phyloP scores from a whole-genome alignment of 169 alveolate species.

The Cyclospora cayetanensis region DNA sequence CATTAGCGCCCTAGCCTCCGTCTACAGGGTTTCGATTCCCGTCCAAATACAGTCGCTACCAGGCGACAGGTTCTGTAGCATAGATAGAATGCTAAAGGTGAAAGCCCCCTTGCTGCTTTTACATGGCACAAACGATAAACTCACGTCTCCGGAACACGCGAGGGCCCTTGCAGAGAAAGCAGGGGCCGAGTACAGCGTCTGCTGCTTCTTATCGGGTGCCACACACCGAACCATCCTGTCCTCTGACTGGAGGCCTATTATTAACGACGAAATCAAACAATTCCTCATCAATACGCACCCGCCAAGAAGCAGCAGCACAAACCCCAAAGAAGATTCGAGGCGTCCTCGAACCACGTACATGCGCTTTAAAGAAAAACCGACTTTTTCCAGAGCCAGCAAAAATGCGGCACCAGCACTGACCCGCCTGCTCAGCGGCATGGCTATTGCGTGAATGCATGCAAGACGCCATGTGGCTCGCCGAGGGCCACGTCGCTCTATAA shows the following conservation, averaged over 20 bases:
- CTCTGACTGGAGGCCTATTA: not conserved
- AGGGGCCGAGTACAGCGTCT: not conserved
- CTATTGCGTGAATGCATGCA: too few species aligned
- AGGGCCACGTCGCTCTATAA: too few species aligned
- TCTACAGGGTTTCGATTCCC: not conserved
- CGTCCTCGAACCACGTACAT: too few species aligned
- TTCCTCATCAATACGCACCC: not conserved
- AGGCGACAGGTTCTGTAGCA: conserved; percentile 16
- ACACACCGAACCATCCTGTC: not conserved
- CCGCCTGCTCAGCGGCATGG: too few species aligned
- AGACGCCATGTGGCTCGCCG: too few species aligned
- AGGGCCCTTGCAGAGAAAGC: not conserved
- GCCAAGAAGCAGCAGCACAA: too few species aligned
- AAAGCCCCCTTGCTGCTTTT: not conserved
- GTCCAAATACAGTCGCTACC: not conserved
- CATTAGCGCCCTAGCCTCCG: not conserved
- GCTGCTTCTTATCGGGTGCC: not conserved
- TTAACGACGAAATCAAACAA: not conserved
- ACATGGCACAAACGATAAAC: not conserved
- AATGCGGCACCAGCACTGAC: too few species aligned
- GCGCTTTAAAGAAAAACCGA: too few species aligned
- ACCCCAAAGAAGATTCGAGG: too few species aligned
- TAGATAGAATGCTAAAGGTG: not conserved
- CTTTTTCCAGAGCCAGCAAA: too few species aligned
- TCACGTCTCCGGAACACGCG: not conserved